Evolutionary conservation across 352 stramenopile species (phyloP).

Genomic region (Discostella stelligera): DNA sequence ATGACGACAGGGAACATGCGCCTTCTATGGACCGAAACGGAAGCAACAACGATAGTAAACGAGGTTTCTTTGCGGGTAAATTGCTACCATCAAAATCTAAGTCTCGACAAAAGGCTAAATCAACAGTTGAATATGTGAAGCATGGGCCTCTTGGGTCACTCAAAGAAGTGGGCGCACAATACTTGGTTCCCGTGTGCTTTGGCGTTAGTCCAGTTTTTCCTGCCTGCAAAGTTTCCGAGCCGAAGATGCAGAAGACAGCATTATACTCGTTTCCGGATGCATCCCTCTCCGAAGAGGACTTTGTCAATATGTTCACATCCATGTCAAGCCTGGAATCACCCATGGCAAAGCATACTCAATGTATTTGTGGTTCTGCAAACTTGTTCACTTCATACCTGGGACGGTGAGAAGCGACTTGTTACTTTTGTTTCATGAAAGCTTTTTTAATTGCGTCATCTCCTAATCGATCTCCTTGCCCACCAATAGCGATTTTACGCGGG

Average conservation of each 20-base stretch:
- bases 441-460: neutral
- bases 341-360: neutral
- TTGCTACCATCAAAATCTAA: neutral
- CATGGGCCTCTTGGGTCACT: slow-evolving; percentile 17
- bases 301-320: slow-evolving; percentile 48
- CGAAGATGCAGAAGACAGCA: slow-evolving; percentile 41
- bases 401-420: neutral
- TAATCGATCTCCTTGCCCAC: neutral
- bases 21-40: neutral
- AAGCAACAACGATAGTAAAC: neutral
- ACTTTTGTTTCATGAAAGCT: neutral
- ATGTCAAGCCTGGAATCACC: slow-evolving; percentile 14
- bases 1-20: neutral
- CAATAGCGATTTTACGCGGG: slow-evolving; percentile 65
- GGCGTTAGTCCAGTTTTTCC: slow-evolving; percentile 56
- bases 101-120: neutral
- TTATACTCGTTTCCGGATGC: slow-evolving; percentile 52
- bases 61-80: neutral
- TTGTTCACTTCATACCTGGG: slow-evolving; percentile 64
- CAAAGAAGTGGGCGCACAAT: slow-evolving; percentile 55
- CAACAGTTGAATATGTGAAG: neutral
- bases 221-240: slow-evolving; percentile 2
- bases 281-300: slow-evolving; percentile 70
- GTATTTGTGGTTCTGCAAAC: slow-evolving; percentile 29
- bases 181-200: slow-evolving; percentile 70